These are phyloP conservation scores for Teratosphaeriaceae sp. DNA, from an alignment of 2,329 filamentous ascomycete genomes.

Conservation along the genomic window DNA sequence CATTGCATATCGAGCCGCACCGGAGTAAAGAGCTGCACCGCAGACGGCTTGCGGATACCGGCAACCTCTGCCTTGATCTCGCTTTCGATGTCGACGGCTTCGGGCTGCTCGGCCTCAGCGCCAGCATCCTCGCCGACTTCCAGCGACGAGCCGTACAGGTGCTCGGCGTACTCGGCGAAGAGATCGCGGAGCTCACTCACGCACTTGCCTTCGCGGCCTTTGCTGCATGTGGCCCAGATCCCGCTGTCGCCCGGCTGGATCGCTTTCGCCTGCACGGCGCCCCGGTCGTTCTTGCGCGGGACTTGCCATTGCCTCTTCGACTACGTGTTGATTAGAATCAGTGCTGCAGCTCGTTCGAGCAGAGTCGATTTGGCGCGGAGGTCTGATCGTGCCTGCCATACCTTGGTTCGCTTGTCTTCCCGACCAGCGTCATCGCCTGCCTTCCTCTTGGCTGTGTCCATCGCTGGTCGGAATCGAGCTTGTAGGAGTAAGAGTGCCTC, in stretches of 20 bases:
- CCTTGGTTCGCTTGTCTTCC: constrained; percentile 33
- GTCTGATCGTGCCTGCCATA: no score
- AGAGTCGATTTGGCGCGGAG: no score
- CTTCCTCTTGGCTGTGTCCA: constrained; percentile 31
- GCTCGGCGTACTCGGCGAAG: constrained; percentile 61
- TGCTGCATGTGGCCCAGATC: constrained; percentile 72
- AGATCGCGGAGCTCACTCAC: constrained; percentile 59
- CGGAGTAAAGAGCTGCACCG: constrained; percentile 45
- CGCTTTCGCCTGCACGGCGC: constrained; percentile 18
- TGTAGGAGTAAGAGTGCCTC: no score
- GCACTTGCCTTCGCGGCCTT: constrained; percentile 64
- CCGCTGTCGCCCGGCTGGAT: constrained; percentile 65
- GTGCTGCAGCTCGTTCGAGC: no score
- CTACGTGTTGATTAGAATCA: no score
- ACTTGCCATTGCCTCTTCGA: constrained; percentile 39
- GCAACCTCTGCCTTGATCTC: constrained; percentile 67
- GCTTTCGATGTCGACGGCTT: constrained; percentile 58
- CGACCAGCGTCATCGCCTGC: constrained; percentile 25
- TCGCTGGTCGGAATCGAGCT: no score
- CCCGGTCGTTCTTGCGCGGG: constrained; percentile 28
- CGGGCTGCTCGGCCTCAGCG: constrained; percentile 36
- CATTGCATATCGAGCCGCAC: constrained; percentile 51
- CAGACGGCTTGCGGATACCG: constrained; percentile 48
- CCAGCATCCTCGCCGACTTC: constrained; percentile 22
- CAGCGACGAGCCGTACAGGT: constrained; percentile 42